phyloP scores from a whole-genome alignment of 495 filamentous ascomycete genomes.

The Lophiostoma macrostomum region DNA sequence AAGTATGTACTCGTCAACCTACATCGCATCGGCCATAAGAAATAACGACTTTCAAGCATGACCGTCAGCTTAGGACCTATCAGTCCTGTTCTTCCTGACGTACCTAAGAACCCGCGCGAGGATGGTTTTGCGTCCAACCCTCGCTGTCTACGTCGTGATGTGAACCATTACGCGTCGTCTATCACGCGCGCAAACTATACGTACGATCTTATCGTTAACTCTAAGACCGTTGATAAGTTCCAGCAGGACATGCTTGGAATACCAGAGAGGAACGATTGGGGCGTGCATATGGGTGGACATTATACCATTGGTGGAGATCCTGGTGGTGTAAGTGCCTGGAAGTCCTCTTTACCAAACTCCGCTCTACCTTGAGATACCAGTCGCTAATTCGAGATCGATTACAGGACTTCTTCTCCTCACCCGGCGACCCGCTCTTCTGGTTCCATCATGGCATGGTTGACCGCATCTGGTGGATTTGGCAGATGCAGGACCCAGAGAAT shows the following conservation, averaged over 20 bases:
- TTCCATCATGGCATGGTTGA: slow-evolving; percentile 54
- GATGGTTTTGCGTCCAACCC: slow-evolving; percentile 26
- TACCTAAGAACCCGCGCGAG: slow-evolving; percentile 19
- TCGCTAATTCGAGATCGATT: no score
- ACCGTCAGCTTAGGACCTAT: slow-evolving; percentile 23
- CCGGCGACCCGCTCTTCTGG: slow-evolving; percentile 32
- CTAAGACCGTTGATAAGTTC: slow-evolving; percentile 8
- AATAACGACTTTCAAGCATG: no score
- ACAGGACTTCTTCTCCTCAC: slow-evolving; percentile 33
- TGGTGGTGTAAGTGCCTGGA: slow-evolving; percentile 34
- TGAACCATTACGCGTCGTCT: slow-evolving; percentile 14
- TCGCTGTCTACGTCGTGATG: slow-evolving; percentile 26
- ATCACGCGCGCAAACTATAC: slow-evolving; percentile 14
- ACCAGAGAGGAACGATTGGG: slow-evolving; percentile 36
- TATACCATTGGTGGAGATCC: slow-evolving; percentile 31
- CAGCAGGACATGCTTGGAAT: slow-evolving; percentile 45
- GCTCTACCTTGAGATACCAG: no score
- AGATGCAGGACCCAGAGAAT: slow-evolving; percentile 43
- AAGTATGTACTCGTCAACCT: slow-evolving; percentile 9
- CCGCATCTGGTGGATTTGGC: slow-evolving; percentile 69
- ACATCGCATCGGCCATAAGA: background rate
- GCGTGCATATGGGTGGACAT: slow-evolving; percentile 28
- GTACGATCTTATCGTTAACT: slow-evolving; percentile 17
- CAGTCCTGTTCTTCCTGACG: slow-evolving; percentile 2
- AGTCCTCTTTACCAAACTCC: background rate